phyloP scores from a whole-genome alignment of 495 filamentous ascomycete genomes.

The Neurospora hispaniola region DNA sequence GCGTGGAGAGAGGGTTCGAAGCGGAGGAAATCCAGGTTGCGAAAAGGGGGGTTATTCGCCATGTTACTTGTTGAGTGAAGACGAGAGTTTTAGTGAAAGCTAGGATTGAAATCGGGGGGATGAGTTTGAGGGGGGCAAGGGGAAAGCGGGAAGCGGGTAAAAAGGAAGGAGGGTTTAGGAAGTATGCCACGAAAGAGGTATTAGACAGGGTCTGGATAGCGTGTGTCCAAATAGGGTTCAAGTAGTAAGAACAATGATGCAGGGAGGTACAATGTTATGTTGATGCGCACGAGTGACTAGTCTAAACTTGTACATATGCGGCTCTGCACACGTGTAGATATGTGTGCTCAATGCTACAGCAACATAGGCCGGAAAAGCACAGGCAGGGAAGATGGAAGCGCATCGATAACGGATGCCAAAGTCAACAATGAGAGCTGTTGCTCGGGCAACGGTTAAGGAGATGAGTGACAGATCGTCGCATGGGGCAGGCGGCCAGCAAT shows the following conservation, averaged over 20 bases:
- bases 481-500: not conserved
- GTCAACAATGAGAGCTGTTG: not conserved
- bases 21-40: conserved; percentile 65
- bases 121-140: too few relatives aligned
- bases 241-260: too few relatives aligned
- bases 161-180: too few relatives aligned
- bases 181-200: too few relatives aligned
- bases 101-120: too few relatives aligned
- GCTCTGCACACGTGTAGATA: not conserved
- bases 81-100: too few relatives aligned
- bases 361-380: not conserved
- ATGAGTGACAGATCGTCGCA: not conserved
- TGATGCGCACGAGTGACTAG: too few relatives aligned
- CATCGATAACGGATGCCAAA: not conserved
- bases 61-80: conserved; percentile 48
- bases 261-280: too few relatives aligned
- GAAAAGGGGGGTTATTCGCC: conserved; percentile 85
- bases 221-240: too few relatives aligned
- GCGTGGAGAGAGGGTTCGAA: conserved; percentile 53
- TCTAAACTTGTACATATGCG: too few relatives aligned
- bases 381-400: not conserved
- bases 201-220: too few relatives aligned
- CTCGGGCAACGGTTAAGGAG: not conserved
- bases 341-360: not conserved
- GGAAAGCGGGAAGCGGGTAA: too few relatives aligned